These are phyloP conservation scores for Phytophthora citricola DNA, from an alignment of 352 stramenopile genomes.

Conservation along the genomic window DNA sequence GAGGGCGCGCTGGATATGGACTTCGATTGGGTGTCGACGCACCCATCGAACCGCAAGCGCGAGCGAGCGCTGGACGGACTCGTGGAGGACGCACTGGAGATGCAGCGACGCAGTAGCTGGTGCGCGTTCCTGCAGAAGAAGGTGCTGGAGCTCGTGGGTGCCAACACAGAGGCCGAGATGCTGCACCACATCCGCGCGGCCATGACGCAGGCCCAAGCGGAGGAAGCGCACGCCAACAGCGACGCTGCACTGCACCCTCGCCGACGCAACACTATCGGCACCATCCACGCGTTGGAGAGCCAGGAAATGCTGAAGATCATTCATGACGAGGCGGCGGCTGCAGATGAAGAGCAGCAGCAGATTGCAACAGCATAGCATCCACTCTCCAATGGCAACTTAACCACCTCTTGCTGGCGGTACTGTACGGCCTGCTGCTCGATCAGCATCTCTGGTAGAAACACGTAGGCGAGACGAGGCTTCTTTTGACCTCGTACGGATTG, in stretches of 20 bases:
- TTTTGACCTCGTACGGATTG: conserved; percentile 8
- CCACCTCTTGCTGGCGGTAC: background rate
- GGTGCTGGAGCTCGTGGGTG: conserved; percentile 53
- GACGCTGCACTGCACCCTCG: conserved; percentile 8
- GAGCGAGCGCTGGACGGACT: conserved; percentile 50
- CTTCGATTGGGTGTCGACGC: conserved; percentile 69
- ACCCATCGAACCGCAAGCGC: conserved; percentile 70
- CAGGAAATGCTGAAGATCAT: conserved; percentile 59
- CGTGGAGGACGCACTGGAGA: conserved; percentile 49
- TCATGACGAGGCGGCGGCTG: conserved; percentile 6
- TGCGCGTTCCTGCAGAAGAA: conserved; percentile 62
- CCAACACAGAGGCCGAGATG: conserved; percentile 45
- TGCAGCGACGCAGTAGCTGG: conserved; percentile 59
- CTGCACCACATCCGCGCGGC: conserved; percentile 48
- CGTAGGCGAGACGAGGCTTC: conserved; percentile 9
- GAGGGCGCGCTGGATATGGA: conserved; percentile 45
- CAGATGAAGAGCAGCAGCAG: conserved; percentile 20
- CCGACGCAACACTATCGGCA: conserved; percentile 53
- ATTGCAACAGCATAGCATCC: conserved; percentile 12
- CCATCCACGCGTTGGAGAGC: conserved; percentile 67
- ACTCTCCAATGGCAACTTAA: background rate
- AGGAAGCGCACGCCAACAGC: conserved; percentile 24
- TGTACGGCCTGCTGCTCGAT: background rate
- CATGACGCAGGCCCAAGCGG: conserved; percentile 21
- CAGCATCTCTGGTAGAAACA: conserved; percentile 21